Evolutionary conservation across 129 eudicot species (phyloP).

Genomic region (Flaveria robusta): DNA sequence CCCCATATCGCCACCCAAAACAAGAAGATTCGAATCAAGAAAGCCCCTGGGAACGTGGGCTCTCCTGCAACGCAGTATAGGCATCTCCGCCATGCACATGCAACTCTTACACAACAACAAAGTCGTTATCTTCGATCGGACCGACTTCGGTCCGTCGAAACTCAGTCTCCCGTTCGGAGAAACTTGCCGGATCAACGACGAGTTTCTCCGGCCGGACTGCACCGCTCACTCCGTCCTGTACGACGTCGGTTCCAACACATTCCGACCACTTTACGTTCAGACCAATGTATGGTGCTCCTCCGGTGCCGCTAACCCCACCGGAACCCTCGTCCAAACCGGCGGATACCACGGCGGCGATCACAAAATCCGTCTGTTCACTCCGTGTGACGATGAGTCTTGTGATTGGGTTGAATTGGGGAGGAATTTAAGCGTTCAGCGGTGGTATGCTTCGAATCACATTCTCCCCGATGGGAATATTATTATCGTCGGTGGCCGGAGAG

Average conservation of each 20-base stretch:
- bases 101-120: slow-evolving; percentile 79
- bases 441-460: slow-evolving; percentile 63
- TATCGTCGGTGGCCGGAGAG: slow-evolving; percentile 73
- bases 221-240: slow-evolving; percentile 77
- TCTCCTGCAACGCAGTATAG: slow-evolving; percentile 53
- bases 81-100: slow-evolving; percentile 96
- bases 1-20: neutral
- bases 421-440: slow-evolving; percentile 49
- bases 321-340: slow-evolving; percentile 68
- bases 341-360: slow-evolving; percentile 64
- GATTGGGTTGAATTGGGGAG: slow-evolving; percentile 63
- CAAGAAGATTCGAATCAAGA: slow-evolving; percentile 12
- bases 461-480: slow-evolving; percentile 80
- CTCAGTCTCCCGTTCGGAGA: slow-evolving; percentile 54
- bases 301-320: slow-evolving; percentile 62
- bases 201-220: slow-evolving; percentile 45
- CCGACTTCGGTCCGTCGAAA: slow-evolving; percentile 73
- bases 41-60: slow-evolving; percentile 56
- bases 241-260: slow-evolving; percentile 66
- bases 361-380: slow-evolving; percentile 55
- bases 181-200: slow-evolving; percentile 48
- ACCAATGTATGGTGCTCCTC: slow-evolving; percentile 90
- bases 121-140: slow-evolving; percentile 78
- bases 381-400: slow-evolving; percentile 47
- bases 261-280: slow-evolving; percentile 62